Percentiles rank a stretch among this genome's conserved stretches.
phyloP scores from a whole-genome alignment of 2,329 filamentous ascomycete species.

The Cadophora sp. region DNA sequence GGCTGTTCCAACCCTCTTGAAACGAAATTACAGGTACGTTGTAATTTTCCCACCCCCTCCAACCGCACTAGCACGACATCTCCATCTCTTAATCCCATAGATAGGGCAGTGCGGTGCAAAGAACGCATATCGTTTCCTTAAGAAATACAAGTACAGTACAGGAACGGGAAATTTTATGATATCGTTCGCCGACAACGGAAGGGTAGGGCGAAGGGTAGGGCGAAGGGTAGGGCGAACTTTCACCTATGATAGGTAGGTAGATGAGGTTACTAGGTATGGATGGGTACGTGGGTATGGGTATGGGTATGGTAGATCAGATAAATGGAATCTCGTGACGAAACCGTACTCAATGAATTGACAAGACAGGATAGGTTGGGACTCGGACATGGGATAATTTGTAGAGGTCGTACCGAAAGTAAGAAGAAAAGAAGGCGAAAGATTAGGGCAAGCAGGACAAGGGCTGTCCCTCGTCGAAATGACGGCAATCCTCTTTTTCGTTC shows the following conservation, averaged over 20 bases:
- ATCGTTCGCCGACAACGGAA: constrained; percentile 15
- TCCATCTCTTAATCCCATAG: neutral
- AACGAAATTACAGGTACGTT: constrained; percentile 6
- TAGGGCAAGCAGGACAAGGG: neutral
- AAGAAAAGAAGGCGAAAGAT: neutral
- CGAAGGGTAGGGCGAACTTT: too few relatives aligned
- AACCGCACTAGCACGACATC: neutral
- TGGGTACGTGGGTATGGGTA: too few relatives aligned
- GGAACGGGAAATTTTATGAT: too few relatives aligned
- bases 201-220: too few relatives aligned
- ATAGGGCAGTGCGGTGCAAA: neutral
- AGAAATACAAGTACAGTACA: neutral
- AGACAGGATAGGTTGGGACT: neutral
- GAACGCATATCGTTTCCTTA: neutral
- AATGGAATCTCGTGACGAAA: too few relatives aligned
- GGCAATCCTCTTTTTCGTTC: too few relatives aligned
- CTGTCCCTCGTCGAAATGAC: constrained; percentile 13
- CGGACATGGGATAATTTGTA: neutral
- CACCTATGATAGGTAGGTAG: too few relatives aligned
- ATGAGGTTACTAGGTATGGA: too few relatives aligned
- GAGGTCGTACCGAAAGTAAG: too few relatives aligned
- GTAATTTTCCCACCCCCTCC: neutral
- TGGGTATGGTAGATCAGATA: too few relatives aligned
- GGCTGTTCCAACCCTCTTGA: neutral
- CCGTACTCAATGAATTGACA: neutral